Evolutionary conservation across 2,329 filamentous ascomycete species (phyloP), one percentile per base, ranked within the genome.

Genomic region (Amylocarpus encephaloides): DNA sequence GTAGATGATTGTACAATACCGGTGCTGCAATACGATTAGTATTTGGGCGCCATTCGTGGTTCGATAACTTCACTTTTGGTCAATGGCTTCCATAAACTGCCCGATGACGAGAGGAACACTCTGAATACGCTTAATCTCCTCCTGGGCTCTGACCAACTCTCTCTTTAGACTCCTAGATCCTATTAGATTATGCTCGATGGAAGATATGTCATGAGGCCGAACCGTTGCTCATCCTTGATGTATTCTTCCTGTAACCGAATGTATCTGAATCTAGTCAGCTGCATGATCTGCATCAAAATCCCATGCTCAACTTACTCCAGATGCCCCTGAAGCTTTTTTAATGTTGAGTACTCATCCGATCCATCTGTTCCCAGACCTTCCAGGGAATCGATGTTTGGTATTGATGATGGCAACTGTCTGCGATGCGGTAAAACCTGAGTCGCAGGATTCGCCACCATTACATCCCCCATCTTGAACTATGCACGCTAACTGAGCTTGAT

Each of bases 1-100:
- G 93, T 98, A 57, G 90, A 96, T 44, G 92, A 97, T 71, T 98
- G 93, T 56, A 98, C 93, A 61, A 98, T 98, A 51, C 93, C 93
- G 58, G 93, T 98, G 71, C 90, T 95, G 64, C 39, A 29, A 34
- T 50, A 12, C 16, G 30, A 43, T 64, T 53, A 63, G 56, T 50
- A 38, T 51, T 44, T 29, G 44, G 46, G 2, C 36, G 26, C n/a
- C 40, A 13, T n/a, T 15, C 34, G 35, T 18, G 15, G 19, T 22
- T 11, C 47, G 11, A 52, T 34, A 19, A 45, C 53, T 80, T 69
- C 78, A 95, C 89, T 96, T 98, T 73, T 98, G 93, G 70, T 98
- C 93, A 67, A 98, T 98, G 49, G 93, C 93, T 73, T 98, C 93
- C 93, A 98, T 98, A 68, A 98, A 98, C 72, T 98, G 93, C 54